Evolutionary conservation across 345 rosid species (phyloP).

Genomic region (Trapa bicornis): DNA sequence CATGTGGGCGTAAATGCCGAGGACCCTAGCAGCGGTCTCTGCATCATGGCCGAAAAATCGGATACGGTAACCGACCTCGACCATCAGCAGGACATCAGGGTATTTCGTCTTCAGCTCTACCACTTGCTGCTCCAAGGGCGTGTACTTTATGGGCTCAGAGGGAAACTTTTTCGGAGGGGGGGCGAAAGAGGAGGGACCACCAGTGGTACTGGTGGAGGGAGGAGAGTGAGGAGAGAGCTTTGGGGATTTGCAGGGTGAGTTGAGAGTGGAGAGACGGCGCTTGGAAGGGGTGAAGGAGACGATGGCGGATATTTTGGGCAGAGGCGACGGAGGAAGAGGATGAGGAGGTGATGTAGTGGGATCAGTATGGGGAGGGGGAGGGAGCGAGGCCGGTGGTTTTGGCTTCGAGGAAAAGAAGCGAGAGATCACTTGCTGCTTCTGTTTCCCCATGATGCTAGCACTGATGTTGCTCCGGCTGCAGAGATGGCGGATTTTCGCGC

Average conservation of each 20-base stretch:
- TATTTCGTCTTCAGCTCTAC: conserved; percentile 50
- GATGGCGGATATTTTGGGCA: conserved; percentile 49
- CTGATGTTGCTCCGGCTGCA: neutral
- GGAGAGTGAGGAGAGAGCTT: conserved; percentile 47
- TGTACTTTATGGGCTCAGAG: conserved; percentile 30
- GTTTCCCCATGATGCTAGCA: conserved; percentile 39
- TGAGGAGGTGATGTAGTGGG: conserved; percentile 12
- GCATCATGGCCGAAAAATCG: conserved; percentile 93
- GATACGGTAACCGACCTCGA: conserved; percentile 87
- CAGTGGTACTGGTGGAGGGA: neutral
- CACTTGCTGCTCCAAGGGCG: conserved; percentile 82
- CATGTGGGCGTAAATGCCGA: conserved; percentile 73
- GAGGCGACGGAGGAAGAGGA: conserved; percentile 15
- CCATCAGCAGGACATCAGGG: conserved; percentile 75
- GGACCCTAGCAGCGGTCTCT: conserved; percentile 53
- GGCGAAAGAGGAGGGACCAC: conserved; percentile 13
- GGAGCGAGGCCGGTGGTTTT: conserved; percentile 14
- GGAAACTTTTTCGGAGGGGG: conserved; percentile 13
- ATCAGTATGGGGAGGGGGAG: conserved; percentile 2
- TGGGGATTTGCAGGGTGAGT: conserved; percentile 30
- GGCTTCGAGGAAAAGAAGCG: conserved; percentile 82
- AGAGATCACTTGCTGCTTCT: conserved; percentile 72
- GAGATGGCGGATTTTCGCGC: conserved; percentile 1
- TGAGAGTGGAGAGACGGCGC: conserved; percentile 50
- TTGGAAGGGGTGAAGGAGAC: conserved; percentile 63